Base-by-base conservation (phyloP, 148 eudicot species). In the Diospyros lotus region DNA sequence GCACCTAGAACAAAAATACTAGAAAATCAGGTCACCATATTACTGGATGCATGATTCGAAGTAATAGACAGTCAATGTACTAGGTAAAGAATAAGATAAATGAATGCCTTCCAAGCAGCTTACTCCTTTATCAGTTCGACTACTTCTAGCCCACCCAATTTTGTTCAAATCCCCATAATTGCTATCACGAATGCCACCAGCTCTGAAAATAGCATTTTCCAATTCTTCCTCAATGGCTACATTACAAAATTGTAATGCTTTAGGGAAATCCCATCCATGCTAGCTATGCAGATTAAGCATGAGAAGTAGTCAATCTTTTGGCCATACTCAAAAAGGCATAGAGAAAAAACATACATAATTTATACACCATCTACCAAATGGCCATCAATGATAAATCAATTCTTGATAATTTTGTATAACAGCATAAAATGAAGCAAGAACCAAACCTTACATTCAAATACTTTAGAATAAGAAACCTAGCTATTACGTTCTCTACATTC, bases 61-160 rank as follows among this genome's bases (percentile, higher is more conserved):
- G 63, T 3, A 10, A 52, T 6, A 56, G 9, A 46, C 42, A 18
- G 69, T 5, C 59, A 48, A 54, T 28, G 28, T 28, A 28, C 28
- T 28, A 28, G 28, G 28, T 28, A 43, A 42, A 58, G 54, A 14
- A 71, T 65, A 71, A 18, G 45, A 66, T 44, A 66, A 67, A 9
- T 13, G 59, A 48, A 10, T 18, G 51, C 58, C 59, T 39, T 52
- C 66, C 12, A 62, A 69, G 42, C 44, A 75, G 69, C 91, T 88
- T 83, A 93, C 97, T 86, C 97, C 93, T 90, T 92, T 92, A 77
- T 94, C 98, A 51, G 95, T 94, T 56, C 97, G 86, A 70, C 97
- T 94, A 84, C 98, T 94, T 73, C 92, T 87, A 5, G 81, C 87
- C 98, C 98, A 94, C 17, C 86, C 89, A 79, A 94, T 89, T 76